These are phyloP conservation scores for Aspergillus ibericus DNA, from an alignment of 2,329 filamentous ascomycete species.

Conservation along the genomic window DNA sequence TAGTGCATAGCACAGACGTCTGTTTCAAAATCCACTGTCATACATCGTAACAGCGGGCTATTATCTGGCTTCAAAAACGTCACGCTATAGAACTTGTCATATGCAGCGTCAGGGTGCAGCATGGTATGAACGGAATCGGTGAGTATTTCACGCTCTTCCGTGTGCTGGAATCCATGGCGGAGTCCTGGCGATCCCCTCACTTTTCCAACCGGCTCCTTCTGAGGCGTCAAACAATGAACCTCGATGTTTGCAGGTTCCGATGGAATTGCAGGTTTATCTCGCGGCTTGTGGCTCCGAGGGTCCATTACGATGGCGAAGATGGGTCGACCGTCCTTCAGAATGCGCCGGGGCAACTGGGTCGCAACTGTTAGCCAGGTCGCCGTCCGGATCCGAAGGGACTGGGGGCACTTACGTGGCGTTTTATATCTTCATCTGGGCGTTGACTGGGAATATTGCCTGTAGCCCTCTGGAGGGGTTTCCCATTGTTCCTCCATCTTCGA, in stretches of 20 bases:
- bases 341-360: neutral
- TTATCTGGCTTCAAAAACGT: neutral
- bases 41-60: neutral
- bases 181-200: neutral
- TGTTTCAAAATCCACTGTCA: conserved; percentile 4
- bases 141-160: neutral
- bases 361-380: neutral
- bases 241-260: too few relatives aligned
- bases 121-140: neutral
- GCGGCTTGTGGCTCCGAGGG: neutral
- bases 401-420: neutral
- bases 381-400: too few relatives aligned
- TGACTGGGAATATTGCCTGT: neutral
- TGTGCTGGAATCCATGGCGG: neutral
- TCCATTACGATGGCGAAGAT: neutral
- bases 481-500: neutral
- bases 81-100: conserved; percentile 5
- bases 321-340: neutral
- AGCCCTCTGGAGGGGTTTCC: neutral
- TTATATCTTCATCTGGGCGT: neutral
- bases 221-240: neutral
- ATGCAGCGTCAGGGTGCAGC: neutral
- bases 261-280: too few relatives aligned
- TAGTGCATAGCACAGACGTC: conserved; percentile 1
- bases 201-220: neutral